These are phyloP conservation scores for Nemania diffusa DNA, from an alignment of 2,329 filamentous ascomycete genomes.

Conservation along the genomic window DNA sequence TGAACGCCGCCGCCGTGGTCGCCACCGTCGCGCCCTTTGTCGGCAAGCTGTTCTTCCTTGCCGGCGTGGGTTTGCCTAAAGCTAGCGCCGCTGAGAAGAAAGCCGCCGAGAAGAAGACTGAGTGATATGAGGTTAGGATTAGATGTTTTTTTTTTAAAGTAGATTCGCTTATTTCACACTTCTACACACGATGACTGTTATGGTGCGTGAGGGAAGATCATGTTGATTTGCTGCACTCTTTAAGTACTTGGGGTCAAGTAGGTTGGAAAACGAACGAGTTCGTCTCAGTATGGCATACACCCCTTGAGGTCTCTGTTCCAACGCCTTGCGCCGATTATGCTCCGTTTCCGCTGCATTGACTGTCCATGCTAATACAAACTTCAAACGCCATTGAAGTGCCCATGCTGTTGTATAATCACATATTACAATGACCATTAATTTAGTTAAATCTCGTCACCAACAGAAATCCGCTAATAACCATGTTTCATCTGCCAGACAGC, in stretches of 20 bases:
- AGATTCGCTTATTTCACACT: not conserved
- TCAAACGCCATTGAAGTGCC: constrained; percentile 22
- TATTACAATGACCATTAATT: constrained; percentile 15
- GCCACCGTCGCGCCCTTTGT: constrained; percentile 37
- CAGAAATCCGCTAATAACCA: constrained; percentile 37
- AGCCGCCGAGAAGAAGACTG: constrained; percentile 23
- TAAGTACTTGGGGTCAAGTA: not conserved
- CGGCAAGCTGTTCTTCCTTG: constrained; percentile 38
- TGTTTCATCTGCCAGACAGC: constrained; percentile 77
- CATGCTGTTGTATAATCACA: constrained; percentile 18
- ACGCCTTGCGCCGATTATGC: constrained; percentile 32
- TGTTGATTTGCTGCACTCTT: not conserved
- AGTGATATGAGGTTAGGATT: constrained; percentile 5
- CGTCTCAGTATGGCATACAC: not conserved
- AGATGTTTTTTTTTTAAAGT: not conserved
- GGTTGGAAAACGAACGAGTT: not conserved
- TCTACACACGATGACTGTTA: not conserved
- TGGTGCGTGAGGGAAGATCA: not conserved
- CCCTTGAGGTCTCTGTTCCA: constrained; percentile 10
- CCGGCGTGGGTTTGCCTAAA: constrained; percentile 34
- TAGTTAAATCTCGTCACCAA: not conserved
- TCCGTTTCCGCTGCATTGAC: constrained; percentile 22
- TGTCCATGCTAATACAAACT: constrained; percentile 28
- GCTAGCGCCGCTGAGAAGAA: not conserved
- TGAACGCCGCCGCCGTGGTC: constrained; percentile 30